These are phyloP conservation scores for Aspergillus steynii DNA, from an alignment of 495 filamentous ascomycete species.

Conservation along the genomic window DNA sequence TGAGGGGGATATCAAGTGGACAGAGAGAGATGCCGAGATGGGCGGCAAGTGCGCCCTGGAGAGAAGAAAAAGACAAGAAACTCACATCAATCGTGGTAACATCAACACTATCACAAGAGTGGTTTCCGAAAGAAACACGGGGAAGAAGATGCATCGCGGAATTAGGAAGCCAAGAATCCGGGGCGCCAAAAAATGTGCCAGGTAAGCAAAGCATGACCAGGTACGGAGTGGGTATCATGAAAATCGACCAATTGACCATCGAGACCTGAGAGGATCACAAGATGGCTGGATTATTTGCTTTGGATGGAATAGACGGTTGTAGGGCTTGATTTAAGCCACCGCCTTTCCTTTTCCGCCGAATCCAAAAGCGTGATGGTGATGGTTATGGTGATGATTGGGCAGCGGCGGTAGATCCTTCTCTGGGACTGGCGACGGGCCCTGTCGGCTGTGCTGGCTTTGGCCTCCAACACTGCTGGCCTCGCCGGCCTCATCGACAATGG, in stretches of 20 bases:
- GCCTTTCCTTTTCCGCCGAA: constrained; percentile 31
- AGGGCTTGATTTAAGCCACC: constrained; percentile 19
- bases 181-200: constrained; percentile 14
- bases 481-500: constrained; percentile 87
- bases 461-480: constrained; percentile 75
- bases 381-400: constrained; percentile 29
- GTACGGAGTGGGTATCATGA: constrained; percentile 25
- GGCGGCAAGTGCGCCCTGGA: constrained; percentile 16
- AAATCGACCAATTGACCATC: constrained; percentile 15
- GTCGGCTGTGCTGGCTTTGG: constrained; percentile 40
- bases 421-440: constrained; percentile 29
- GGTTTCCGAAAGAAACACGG: constrained; percentile 14
- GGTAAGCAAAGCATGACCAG: constrained; percentile 12
- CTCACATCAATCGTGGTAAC: constrained; percentile 42
- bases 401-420: constrained; percentile 59
- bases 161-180: constrained; percentile 21
- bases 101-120: constrained; percentile 31
- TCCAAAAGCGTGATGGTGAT: not conserved
- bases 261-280: constrained; percentile 8
- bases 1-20: constrained; percentile 18
- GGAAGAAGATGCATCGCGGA: constrained; percentile 26
- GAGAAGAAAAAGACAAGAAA: constrained; percentile 18
- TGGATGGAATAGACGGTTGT: not conserved
- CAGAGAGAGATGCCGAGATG: constrained; percentile 9
- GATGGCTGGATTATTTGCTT: constrained; percentile 4